Conservation (phyloP, 768 basidiomycete species). For the Exsudoporus frostii region DNA sequence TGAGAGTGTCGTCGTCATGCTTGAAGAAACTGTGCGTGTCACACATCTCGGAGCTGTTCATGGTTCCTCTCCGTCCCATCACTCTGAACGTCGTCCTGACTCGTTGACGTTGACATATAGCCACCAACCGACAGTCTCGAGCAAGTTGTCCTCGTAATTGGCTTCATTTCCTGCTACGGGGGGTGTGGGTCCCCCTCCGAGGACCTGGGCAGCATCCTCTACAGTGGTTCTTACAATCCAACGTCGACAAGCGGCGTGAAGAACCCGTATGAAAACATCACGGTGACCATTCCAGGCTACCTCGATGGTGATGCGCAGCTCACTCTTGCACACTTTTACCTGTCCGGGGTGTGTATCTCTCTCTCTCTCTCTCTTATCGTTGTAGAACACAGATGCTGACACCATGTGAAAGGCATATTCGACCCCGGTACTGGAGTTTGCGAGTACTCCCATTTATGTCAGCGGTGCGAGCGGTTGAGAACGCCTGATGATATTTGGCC, state of each 20-base stretch:
- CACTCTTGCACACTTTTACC: not conserved
- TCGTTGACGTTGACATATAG: not conserved
- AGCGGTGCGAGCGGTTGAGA: not conserved
- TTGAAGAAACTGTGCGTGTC: constrained; percentile 41
- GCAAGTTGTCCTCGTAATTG: constrained; percentile 13
- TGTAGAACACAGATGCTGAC: not conserved
- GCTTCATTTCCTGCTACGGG: not conserved
- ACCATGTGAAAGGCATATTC: not conserved
- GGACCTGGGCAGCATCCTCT: constrained; percentile 1
- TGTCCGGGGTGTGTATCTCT: constrained; percentile 2
- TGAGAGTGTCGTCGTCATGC: constrained; percentile 32
- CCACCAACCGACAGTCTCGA: rapidly evolving
- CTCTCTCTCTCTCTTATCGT: not conserved
- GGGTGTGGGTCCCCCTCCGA: not conserved
- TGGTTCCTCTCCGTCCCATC: not conserved
- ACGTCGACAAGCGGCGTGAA: not conserved
- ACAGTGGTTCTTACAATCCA: not conserved
- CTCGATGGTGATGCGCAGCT: not conserved
- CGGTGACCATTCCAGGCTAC: not conserved
- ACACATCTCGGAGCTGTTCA: not conserved
- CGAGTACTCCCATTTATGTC: not conserved
- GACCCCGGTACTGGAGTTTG: not conserved
- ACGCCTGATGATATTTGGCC: not conserved
- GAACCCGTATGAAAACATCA: not conserved
- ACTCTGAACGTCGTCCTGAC: not conserved